Base-by-base conservation (phyloP, 2,329 filamentous ascomycete species). In the Monosporascus sp. region DNA sequence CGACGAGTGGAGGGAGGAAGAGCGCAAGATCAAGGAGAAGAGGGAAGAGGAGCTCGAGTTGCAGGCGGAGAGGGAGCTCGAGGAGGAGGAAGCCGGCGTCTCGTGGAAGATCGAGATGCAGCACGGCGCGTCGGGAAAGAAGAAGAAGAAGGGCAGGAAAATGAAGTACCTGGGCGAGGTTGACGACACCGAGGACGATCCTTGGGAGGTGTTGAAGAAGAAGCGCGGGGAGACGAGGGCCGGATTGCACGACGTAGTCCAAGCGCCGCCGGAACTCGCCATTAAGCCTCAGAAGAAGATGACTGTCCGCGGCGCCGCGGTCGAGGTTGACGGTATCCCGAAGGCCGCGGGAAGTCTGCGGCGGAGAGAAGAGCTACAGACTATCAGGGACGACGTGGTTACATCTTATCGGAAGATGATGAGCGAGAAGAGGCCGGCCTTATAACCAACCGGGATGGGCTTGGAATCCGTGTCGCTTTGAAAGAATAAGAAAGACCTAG, bases 251-350 rank as follows among this genome's bases (percentile, higher is more conserved):
- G 80, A 82, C 57, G 76, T 92, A 27, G 91, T 82, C 3, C 78
- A 85, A 63, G 91, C 89, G 38, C 92, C 92, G 31, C 91, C 92
- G 0, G 81, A 82, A 58, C 78, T 95, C 52, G 80, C 82, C 60
- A 84, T 80, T 56, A 78, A 80, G 70, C 67, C 69, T 56, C 83
- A 83, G 66, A 84, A 83, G 60, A 86, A 87, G 67, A 82, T 87
- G 65, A 74, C 87, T 7, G 80, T 82, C 47, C 73, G 81, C 24
- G 84, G 84, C 0, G 86, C 86, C 0, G 79, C 77, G 60, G 85
- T 88, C 1, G 78, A 87, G 55, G 85, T 89, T 24, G 82, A 77
- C 2, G 83, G 88, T 67, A 80, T 91, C 44, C 88, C 88, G 8
- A 84, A 83, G 61, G 73, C 78, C 3, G 85, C 82, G 38, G 89